Base-by-base conservation (phyloP, 2,329 filamentous ascomycete genomes). In the Fusarium humuli region DNA sequence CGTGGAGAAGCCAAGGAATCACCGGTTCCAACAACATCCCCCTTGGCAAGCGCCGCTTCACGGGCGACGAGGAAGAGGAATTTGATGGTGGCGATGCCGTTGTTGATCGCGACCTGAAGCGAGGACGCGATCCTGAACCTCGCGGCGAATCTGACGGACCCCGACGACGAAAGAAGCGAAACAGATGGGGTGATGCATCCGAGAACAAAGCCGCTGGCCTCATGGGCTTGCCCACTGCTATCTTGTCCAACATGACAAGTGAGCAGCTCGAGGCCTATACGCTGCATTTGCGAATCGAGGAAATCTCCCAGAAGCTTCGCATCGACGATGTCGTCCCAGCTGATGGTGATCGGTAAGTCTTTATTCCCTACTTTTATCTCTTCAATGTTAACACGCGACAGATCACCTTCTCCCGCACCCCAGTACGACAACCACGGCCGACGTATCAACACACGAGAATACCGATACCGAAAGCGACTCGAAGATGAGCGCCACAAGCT, bases 341-440 rank as follows among this genome's bases (percentile, higher is more conserved):
- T 75, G 96, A 98, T 83, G 94, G 94, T 75, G 95, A 98, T 79
- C 90, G 96, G 95, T 97, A 86, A 75, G 91, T 84, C 37, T 32
- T 32, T 25, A 23, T 37, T 41, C 25, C 16, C 30, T 22, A 30
- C 30, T 44, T 18, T 11, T 16, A n/a, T 46, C 47, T 16, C 29
- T 25, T 23, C 37, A 44, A 50, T 42, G 53, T 60, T 64, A 66
- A 76, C 72, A 48, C 37, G 56, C 70, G 27, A 20, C 75, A 98
- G 96, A 83, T 99, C 96, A 62, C 95, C 95, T 22, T 99, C 96
- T 65, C 96, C 96, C 40, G 88, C 96, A 34, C 96, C 96, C 13
- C 95, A 98, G 83, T 99, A 99, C 84, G 96, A 99, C 83, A 99
- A 99, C 85, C 97, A 98, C 79, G 96, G 96, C 85, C 93, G 95